Base-by-base conservation (phyloP, 257 asterid genomes). In the Nicotiana sylvestris region DNA sequence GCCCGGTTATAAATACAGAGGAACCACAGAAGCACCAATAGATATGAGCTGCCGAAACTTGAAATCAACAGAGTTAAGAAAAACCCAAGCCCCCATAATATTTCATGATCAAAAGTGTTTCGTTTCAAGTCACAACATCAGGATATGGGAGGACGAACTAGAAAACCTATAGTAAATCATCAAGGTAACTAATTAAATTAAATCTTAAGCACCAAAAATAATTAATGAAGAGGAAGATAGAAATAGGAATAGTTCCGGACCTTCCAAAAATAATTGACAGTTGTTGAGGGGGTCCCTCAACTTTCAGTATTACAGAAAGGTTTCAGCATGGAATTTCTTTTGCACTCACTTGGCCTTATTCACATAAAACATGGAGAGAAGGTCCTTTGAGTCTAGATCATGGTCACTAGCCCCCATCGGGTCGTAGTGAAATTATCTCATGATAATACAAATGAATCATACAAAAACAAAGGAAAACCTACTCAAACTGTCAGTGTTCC, bases 331-430 rank as follows among this genome's bases (percentile, higher is more conserved):
- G 2, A 62, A 62, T 27, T 62, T 62, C 17, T 32, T 2, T 32
- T 32, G 30, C 2, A 7, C 16, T 72, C 61, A 49, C 21, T 25
- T 72, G 0, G 12, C 39, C 39, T 72, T 72, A 49, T 4, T 13
- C 61, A 72, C 2, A 72, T 25, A 72, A 72, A 72, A 46, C 25
- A 6, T 25, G 29, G 79, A 76, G 29, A 16, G 46, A 76, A 29
- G 65, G 51, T 56, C 79, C 58, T 21, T 25, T 74, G 79, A 49
- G 5, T 49, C 79, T 49, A 49, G 79, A 25, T 74, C 79, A 74
- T 74, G 78, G 61, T 72, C 21, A 6, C 12, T 12, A 46, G 37
- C 61, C 11, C 11, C 61, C 78, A 43, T 46, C 78, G 43, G 60
- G 37, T 6, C 60, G 25, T 25, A 46, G 62, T 46, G 79, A 49